A percentile compares a stretch with the other conserved stretches of the same genome.
Evolutionary conservation across 1,284 basidiomycete genomes (phyloP).

Genomic region (Singerocomus rubriflavus): DNA sequence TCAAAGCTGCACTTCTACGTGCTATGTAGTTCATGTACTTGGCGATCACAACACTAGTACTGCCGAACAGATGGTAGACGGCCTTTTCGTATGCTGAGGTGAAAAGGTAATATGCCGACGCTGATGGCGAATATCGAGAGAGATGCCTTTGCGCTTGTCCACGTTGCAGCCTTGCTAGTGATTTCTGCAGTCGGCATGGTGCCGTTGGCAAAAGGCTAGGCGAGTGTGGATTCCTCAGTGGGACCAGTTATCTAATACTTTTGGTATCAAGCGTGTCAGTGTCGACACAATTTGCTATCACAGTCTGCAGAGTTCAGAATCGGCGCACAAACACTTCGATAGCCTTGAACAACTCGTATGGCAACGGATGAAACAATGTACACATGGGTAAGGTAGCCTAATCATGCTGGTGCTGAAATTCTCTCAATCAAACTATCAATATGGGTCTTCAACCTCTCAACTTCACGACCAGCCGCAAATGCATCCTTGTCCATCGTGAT

Average conservation of each 20-base stretch:
- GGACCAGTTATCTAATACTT: not conserved
- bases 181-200: slow-evolving; percentile 14
- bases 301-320: too few species aligned
- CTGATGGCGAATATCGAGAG: slow-evolving; percentile 34
- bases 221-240: not conserved
- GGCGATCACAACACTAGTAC: slow-evolving; percentile 30
- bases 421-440: slow-evolving; percentile 40
- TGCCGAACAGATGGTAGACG: slow-evolving; percentile 46
- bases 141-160: slow-evolving; percentile 15
- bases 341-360: too few species aligned
- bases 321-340: too few species aligned
- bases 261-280: not conserved
- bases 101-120: slow-evolving; percentile 36
- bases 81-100: slow-evolving; percentile 41
- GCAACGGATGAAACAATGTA: not conserved
- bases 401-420: slow-evolving; percentile 20
- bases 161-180: slow-evolving; percentile 3
- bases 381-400: not conserved
- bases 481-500: slow-evolving; percentile 49
- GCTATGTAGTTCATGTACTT: slow-evolving; percentile 40
- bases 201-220: not conserved
- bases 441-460: slow-evolving; percentile 42
- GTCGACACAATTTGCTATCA: not conserved
- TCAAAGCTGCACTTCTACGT: slow-evolving; percentile 35
- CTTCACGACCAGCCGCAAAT: slow-evolving; percentile 45